Conservation (phyloP, 2,329 filamentous ascomycete species). For the Didymosphaeria variabile region DNA sequence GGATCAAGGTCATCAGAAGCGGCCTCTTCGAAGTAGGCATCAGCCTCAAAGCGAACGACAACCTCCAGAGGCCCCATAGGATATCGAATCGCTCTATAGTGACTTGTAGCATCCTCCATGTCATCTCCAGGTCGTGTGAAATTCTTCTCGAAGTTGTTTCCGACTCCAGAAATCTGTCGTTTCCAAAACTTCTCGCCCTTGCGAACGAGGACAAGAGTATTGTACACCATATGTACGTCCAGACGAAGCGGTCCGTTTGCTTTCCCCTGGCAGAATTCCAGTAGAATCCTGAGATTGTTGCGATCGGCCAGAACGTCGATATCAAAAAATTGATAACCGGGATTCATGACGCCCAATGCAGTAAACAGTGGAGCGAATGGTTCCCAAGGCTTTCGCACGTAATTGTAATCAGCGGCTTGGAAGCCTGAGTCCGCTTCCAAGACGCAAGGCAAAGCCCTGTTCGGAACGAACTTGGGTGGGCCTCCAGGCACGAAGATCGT, state of each 20-base stretch:
- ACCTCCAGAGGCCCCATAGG: slow-evolving; percentile 37
- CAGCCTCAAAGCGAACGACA: slow-evolving; percentile 40
- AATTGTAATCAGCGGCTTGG: slow-evolving; percentile 38
- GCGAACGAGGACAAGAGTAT: slow-evolving; percentile 39
- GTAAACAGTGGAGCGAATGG: slow-evolving; percentile 39
- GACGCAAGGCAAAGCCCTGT: slow-evolving; percentile 24
- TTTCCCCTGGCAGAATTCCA: slow-evolving; percentile 38
- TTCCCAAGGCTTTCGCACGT: slow-evolving; percentile 33
- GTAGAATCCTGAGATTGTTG: slow-evolving; percentile 38
- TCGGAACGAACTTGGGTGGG: slow-evolving; percentile 32
- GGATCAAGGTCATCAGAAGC: slow-evolving; percentile 22
- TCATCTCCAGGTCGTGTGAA: slow-evolving; percentile 32
- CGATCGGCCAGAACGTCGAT: slow-evolving; percentile 41
- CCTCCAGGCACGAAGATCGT: slow-evolving; percentile 41
- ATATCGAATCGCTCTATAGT: slow-evolving; percentile 43
- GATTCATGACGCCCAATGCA: slow-evolving; percentile 35
- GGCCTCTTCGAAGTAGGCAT: slow-evolving; percentile 38
- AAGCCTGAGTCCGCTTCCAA: slow-evolving; percentile 33
- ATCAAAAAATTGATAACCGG: slow-evolving; percentile 29
- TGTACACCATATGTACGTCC: slow-evolving; percentile 32
- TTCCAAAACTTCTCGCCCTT: slow-evolving; percentile 38
- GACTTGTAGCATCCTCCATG: slow-evolving; percentile 38
- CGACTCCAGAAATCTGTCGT: slow-evolving; percentile 20
- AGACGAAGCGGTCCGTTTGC: slow-evolving; percentile 35
- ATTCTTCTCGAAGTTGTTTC: slow-evolving; percentile 37